Percentiles rank a stretch among this genome's conserved stretches.
phyloP scores from a whole-genome alignment of 2,329 filamentous ascomycete genomes.

The Penicillium vulpinum region DNA sequence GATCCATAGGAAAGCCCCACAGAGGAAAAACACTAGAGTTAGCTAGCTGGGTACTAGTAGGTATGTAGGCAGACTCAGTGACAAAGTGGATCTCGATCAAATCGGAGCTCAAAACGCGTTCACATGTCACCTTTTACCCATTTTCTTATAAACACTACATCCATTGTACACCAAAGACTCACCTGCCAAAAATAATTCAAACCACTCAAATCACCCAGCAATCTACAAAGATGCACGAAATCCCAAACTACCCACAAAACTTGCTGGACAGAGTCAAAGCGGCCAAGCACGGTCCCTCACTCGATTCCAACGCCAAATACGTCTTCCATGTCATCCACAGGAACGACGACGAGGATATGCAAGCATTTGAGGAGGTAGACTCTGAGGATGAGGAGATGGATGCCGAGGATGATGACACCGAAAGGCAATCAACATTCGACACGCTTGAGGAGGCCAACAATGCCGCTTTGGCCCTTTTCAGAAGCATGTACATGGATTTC shows the following conservation, averaged over 20 bases:
- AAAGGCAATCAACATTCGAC: not conserved
- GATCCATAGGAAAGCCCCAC: too few species aligned
- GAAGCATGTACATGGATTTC: not conserved
- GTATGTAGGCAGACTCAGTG: too few species aligned
- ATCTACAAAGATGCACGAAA: not conserved
- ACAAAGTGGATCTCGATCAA: too few species aligned
- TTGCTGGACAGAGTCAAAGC: not conserved
- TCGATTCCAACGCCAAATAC: not conserved
- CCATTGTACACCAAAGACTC: not conserved
- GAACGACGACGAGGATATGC: not conserved
- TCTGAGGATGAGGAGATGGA: not conserved
- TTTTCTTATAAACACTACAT: too few species aligned
- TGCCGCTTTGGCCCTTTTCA: slow-evolving; percentile 9
- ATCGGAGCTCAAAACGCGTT: too few species aligned
- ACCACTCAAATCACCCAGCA: not conserved
- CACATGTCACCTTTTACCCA: too few species aligned
- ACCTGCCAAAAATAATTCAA: not conserved
- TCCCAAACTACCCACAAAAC: not conserved
- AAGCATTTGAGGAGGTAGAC: not conserved
- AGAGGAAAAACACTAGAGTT: too few species aligned
- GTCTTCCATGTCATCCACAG: not conserved
- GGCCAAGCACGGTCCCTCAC: not conserved
- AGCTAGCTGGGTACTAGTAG: too few species aligned
- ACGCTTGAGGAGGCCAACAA: slow-evolving; percentile 9
- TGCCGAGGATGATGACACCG: not conserved